A percentile compares a stretch with the other conserved stretches of the same genome.
Conservation (phyloP, 148 eudicot species). For the Fagopyrum homotropicum region DNA sequence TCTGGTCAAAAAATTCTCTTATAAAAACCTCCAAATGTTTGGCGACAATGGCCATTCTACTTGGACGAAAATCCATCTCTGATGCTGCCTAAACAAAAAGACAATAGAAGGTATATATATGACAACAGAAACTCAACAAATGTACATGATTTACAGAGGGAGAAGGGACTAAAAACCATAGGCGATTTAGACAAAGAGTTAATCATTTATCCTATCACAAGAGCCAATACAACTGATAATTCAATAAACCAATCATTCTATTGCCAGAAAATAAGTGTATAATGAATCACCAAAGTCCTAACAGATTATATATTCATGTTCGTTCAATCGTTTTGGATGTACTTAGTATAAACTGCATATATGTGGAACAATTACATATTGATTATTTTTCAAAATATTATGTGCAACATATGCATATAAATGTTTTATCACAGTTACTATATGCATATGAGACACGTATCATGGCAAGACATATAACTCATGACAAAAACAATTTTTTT, state of each 20-base stretch:
- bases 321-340: neutral
- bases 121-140: neutral
- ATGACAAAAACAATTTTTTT: neutral
- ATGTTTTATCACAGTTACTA: neutral
- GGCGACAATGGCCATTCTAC: constrained; percentile 79
- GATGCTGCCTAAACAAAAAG: constrained; percentile 58
- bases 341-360: neutral
- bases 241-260: neutral
- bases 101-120: constrained; percentile 10
- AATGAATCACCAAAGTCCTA: neutral
- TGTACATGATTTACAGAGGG: neutral
- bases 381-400: neutral
- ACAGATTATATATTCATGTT: neutral
- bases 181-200: neutral
- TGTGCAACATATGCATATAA: neutral
- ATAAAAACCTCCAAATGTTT: constrained; percentile 78
- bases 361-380: neutral
- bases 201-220: neutral
- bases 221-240: neutral
- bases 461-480: neutral
- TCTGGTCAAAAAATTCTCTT: constrained; percentile 95
- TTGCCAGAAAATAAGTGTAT: neutral
- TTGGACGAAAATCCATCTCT: constrained; percentile 84
- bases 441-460: neutral
- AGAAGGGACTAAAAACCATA: neutral